Percentiles rank a stretch among this genome's conserved stretches.
Conservation (phyloP, 2,329 filamentous ascomycete species). For the Endocalyx cinctus region DNA sequence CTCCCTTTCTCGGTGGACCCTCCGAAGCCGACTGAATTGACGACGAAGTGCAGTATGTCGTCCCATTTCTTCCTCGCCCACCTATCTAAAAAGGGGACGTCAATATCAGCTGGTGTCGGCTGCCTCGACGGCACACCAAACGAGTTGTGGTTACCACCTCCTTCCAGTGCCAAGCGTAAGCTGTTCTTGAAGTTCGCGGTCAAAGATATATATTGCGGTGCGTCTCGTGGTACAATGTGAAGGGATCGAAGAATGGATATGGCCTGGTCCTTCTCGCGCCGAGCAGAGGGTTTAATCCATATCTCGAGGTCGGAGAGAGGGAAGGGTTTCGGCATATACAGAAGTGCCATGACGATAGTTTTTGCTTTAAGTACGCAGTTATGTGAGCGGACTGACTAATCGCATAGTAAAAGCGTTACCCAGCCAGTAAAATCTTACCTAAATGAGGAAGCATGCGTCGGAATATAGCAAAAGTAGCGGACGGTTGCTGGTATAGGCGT, state of each 20-base stretch:
- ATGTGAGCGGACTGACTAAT: too few relatives aligned
- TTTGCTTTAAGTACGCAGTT: conserved; percentile 65
- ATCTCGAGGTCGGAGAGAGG: conserved; percentile 74
- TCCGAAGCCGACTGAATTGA: conserved; percentile 63
- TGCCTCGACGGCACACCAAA: conserved; percentile 81
- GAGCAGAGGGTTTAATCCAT: conserved; percentile 70
- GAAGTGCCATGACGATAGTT: conserved; percentile 89
- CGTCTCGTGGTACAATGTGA: conserved; percentile 77
- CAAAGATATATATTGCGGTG: conserved; percentile 68
- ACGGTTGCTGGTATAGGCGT: conserved; percentile 92
- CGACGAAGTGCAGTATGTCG: conserved; percentile 91
- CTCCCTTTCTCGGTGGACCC: conserved; percentile 26
- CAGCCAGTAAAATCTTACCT: too few relatives aligned
- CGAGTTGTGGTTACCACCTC: conserved; percentile 77
- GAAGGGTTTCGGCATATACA: conserved; percentile 83
- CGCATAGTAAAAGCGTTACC: too few relatives aligned
- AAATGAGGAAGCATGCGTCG: conserved; percentile 93
- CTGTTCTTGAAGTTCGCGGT: conserved; percentile 79
- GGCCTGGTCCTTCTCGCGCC: conserved; percentile 75
- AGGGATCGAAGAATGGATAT: conserved; percentile 76
- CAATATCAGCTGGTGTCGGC: conserved; percentile 58
- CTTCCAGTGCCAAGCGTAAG: conserved; percentile 80
- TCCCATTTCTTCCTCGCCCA: conserved; percentile 92
- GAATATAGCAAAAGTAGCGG: conserved; percentile 91
- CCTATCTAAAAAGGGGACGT: conserved; percentile 70